Conservation (phyloP, 257 asterid genomes). For the Ehretia macrophylla region DNA sequence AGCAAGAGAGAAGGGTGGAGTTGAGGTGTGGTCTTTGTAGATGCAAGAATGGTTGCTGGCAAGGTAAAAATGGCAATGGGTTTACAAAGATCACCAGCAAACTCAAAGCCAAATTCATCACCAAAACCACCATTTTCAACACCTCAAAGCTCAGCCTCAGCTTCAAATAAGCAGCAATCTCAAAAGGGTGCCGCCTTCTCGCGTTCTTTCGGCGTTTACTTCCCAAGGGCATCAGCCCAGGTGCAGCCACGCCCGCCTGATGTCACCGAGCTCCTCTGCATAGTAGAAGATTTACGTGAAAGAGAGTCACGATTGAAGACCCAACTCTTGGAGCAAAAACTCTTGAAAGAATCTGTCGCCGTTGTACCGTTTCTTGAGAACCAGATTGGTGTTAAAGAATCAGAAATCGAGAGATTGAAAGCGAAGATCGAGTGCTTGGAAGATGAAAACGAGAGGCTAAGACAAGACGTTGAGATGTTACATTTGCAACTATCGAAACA, state of each 20-base stretch:
- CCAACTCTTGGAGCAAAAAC: slow-evolving; percentile 63
- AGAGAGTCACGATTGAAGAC: slow-evolving; percentile 71
- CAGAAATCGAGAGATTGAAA: slow-evolving; percentile 40
- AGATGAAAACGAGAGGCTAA: slow-evolving; percentile 57
- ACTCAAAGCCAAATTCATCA: slow-evolving; percentile 35
- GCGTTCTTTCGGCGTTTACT: slow-evolving; percentile 68
- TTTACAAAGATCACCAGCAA: slow-evolving; percentile 63
- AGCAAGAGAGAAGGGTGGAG: too few relatives aligned
- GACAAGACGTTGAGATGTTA: slow-evolving; percentile 62
- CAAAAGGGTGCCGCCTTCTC: slow-evolving; percentile 45
- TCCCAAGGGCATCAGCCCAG: slow-evolving; percentile 82
- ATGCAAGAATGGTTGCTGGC: slow-evolving; percentile 70
- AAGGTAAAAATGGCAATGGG: slow-evolving; percentile 74
- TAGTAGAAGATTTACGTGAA: slow-evolving; percentile 62
- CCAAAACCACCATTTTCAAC: slow-evolving; percentile 48
- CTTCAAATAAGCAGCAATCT: slow-evolving; percentile 21
- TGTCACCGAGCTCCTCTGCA: slow-evolving; percentile 58
- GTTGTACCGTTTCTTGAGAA: slow-evolving; percentile 68
- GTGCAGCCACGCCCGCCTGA: slow-evolving; percentile 97
- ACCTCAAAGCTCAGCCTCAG: slow-evolving; percentile 40
- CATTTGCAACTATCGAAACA: slow-evolving; percentile 57
- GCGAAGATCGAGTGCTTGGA: slow-evolving; percentile 69
- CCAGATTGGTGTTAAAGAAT: slow-evolving; percentile 46
- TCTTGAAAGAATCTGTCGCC: slow-evolving; percentile 53
- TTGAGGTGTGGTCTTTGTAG: neutral